These are phyloP conservation scores for Ceratobasidium sp. DNA, from an alignment of 1,284 basidiomycete species.

Conservation along the genomic window DNA sequence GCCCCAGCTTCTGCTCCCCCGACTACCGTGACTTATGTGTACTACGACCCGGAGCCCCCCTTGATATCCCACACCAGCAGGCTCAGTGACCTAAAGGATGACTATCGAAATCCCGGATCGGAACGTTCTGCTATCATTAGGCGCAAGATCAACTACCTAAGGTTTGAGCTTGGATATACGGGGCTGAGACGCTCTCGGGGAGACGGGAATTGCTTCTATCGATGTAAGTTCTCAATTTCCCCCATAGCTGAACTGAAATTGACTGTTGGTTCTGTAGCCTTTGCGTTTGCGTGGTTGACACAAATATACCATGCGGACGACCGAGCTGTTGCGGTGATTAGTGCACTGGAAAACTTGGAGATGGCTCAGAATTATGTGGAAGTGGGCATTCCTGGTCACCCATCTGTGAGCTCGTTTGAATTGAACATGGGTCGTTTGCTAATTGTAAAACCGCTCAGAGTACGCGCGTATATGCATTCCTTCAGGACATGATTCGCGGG, in stretches of 20 bases:
- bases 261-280: neutral
- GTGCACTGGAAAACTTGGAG: conserved; percentile 25
- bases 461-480: neutral
- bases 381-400: neutral
- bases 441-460: neutral
- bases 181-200: conserved; percentile 30
- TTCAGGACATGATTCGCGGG: conserved; percentile 19
- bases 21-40: neutral
- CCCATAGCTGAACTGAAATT: neutral
- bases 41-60: conserved; percentile 24
- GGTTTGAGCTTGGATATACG: conserved; percentile 31
- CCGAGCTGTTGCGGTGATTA: conserved; percentile 4
- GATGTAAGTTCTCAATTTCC: conserved; percentile 8
- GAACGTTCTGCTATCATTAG: conserved; percentile 26
- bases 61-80: neutral
- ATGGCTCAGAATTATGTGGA: conserved; percentile 19
- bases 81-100: conserved; percentile 28
- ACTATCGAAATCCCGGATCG: conserved; percentile 29
- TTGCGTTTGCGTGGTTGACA: conserved; percentile 27
- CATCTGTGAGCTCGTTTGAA: neutral
- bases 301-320: conserved; percentile 24
- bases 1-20: conserved; percentile 4
- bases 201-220: conserved; percentile 37
- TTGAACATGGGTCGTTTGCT: neutral
- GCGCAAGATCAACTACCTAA: conserved; percentile 37